These are phyloP conservation scores for Amanita rimosa DNA, from an alignment of 768 basidiomycete species.

Conservation along the genomic window DNA sequence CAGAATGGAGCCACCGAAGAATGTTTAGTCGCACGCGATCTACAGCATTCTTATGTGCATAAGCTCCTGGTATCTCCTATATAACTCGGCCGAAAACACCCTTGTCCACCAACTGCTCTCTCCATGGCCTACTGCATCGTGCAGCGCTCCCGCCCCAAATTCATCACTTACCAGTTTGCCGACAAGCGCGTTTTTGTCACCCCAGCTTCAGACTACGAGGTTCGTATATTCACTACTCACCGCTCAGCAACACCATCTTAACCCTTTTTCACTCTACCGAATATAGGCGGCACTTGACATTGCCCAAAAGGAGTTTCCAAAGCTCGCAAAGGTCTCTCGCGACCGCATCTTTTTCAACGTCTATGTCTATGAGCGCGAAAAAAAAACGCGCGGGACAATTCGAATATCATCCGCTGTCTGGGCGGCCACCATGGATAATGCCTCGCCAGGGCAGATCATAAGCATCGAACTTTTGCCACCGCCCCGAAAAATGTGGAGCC, in stretches of 20 bases:
- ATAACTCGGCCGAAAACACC: background rate
- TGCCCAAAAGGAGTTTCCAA: conserved; percentile 37
- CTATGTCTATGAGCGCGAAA: conserved; percentile 19
- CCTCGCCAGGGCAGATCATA: conserved; percentile 5
- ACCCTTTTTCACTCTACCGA: background rate
- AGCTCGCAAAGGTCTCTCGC: conserved; percentile 24
- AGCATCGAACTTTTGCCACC: background rate
- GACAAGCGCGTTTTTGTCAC: conserved; percentile 40
- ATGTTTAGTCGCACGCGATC: background rate
- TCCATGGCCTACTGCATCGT: conserved; percentile 4
- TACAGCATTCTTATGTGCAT: background rate
- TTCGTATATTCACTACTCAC: conserved; percentile 11
- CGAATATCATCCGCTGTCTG: conserved; percentile 44
- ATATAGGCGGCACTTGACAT: conserved; percentile 37
- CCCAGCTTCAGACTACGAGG: conserved; percentile 30
- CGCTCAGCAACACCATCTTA: no score
- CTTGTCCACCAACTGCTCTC: background rate
- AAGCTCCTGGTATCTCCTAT: no score
- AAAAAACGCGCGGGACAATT: conserved; percentile 18
- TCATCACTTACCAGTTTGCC: conserved; percentile 38
- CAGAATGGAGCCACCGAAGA: background rate
- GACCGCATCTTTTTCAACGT: conserved; percentile 34
- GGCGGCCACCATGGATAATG: conserved; percentile 15
- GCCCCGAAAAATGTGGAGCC: background rate
- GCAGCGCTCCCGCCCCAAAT: conserved; percentile 21